Evolutionary conservation across 768 basidiomycete genomes (phyloP).

Genomic region (Amanita exitialis): DNA sequence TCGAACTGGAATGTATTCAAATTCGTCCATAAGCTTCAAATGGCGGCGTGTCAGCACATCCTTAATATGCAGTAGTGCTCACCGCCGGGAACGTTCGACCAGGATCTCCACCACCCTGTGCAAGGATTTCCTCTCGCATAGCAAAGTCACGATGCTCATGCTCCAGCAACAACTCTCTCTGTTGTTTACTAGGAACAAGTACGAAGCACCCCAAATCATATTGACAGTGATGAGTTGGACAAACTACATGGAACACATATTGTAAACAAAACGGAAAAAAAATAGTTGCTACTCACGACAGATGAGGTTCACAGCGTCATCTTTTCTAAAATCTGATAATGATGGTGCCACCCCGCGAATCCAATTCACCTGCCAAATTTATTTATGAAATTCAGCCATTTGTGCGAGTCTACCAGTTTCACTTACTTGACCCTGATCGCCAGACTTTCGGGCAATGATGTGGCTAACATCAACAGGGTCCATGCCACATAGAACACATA

Average conservation of each 20-base stretch:
- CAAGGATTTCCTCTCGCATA: conserved; percentile 5
- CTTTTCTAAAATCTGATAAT: conserved; percentile 6
- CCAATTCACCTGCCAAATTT: conserved; percentile 6
- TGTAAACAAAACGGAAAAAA: neutral
- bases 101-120: conserved; percentile 2
- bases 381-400: neutral
- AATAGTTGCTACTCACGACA: neutral
- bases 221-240: conserved; percentile 8
- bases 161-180: conserved; percentile 5
- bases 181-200: conserved; percentile 6
- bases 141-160: conserved; percentile 5
- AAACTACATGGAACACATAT: conserved; percentile 5
- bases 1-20: conserved; percentile 2
- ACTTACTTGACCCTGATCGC: conserved; percentile 5
- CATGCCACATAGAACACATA: conserved; percentile 5
- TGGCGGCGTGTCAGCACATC: neutral
- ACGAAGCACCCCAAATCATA: conserved; percentile 6
- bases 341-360: conserved; percentile 1
- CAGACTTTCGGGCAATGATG: conserved; percentile 5
- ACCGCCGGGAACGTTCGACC: conserved; percentile 6
- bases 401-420: neutral
- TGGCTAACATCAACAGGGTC: conserved; percentile 6
- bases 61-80: conserved; percentile 1
- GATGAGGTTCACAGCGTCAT: conserved; percentile 5
- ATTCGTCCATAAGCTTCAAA: conserved; percentile 7